Evolutionary conservation across 225 moss, liverwort and hornwort genomes (phyloP).

Genomic region (Polytrichum formosum): DNA sequence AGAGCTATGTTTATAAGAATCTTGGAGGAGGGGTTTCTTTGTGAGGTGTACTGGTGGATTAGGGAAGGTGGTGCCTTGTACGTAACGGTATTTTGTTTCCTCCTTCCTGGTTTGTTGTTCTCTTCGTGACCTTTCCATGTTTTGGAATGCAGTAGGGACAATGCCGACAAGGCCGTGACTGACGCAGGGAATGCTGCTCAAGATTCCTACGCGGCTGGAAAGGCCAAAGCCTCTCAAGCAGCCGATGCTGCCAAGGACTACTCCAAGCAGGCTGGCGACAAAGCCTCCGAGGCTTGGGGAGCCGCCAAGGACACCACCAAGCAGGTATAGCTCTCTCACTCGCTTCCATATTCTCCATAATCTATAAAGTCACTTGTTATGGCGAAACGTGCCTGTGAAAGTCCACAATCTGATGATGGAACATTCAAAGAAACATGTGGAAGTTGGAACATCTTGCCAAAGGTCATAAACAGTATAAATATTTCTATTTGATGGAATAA

Average conservation of each 20-base stretch:
- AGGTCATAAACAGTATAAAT: too few relatives aligned
- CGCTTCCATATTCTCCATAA: too few relatives aligned
- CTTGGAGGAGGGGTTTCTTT: not conserved
- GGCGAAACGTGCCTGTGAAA: too few relatives aligned
- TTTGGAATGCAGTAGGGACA: slow-evolving; percentile 17
- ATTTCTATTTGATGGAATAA: too few relatives aligned
- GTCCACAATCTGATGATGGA: too few relatives aligned
- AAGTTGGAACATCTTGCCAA: too few relatives aligned
- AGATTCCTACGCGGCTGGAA: slow-evolving; percentile 12
- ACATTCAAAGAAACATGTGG: too few relatives aligned
- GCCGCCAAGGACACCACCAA: slow-evolving; percentile 15
- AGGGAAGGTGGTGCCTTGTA: not conserved
- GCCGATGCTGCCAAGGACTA: slow-evolving; percentile 12
- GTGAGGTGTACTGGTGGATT: too few relatives aligned
- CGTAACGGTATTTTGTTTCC: not conserved
- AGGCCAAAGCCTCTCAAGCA: slow-evolving; percentile 17
- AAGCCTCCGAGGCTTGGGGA: slow-evolving; percentile 7
- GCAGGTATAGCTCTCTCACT: slow-evolving; percentile 15
- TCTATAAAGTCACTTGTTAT: too few relatives aligned
- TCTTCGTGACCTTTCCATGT: not conserved
- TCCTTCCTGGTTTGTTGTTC: not conserved
- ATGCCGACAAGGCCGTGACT: slow-evolving; percentile 5
- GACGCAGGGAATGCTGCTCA: slow-evolving; percentile 17
- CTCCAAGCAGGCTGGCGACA: slow-evolving; percentile 21
- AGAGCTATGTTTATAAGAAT: not conserved